Evolutionary conservation across 306 rosid species (phyloP).

Genomic region (Lathyrus oleraceus): DNA sequence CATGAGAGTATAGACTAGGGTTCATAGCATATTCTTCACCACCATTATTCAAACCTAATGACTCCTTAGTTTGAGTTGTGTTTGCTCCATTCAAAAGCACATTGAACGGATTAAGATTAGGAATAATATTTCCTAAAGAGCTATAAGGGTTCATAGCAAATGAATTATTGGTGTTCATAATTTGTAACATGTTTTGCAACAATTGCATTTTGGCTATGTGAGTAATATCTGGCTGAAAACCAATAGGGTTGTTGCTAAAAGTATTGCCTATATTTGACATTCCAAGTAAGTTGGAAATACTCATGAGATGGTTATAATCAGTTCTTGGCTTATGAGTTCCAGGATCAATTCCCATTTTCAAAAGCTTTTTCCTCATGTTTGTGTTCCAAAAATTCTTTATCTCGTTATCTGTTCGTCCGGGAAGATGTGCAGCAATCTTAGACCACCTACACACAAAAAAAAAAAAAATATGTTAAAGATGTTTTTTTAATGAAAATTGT

Average conservation of each 20-base stretch:
- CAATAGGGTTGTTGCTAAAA: slow-evolving; percentile 44
- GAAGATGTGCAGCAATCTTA: slow-evolving; percentile 79
- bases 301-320: slow-evolving; percentile 61
- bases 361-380: slow-evolving; percentile 74
- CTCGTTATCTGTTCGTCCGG: slow-evolving; percentile 85
- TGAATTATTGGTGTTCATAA: slow-evolving; percentile 45
- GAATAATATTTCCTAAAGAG: slow-evolving; percentile 34
- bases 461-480: not conserved
- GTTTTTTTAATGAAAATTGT: no score
- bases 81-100: slow-evolving; percentile 21
- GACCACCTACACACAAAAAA: slow-evolving; percentile 66
- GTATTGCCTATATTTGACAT: slow-evolving; percentile 39
- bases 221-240: slow-evolving; percentile 53
- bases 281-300: slow-evolving; percentile 57
- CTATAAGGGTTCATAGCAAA: slow-evolving; percentile 35
- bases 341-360: slow-evolving; percentile 84
- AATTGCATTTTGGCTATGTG: slow-evolving; percentile 65
- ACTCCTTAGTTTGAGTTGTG: slow-evolving; percentile 36
- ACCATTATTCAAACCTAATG: slow-evolving; percentile 18
- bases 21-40: slow-evolving; percentile 38
- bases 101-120: slow-evolving; percentile 43
- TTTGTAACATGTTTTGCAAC: slow-evolving; percentile 58
- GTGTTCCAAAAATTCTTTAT: slow-evolving; percentile 94
- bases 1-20: slow-evolving; percentile 35
- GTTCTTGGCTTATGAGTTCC: slow-evolving; percentile 88